Percentiles rank a stretch among this genome's conserved stretches.
These are phyloP conservation scores for Saturnispora hagleri DNA, from an alignment of 805 yeast species.

Conservation along the genomic window DNA sequence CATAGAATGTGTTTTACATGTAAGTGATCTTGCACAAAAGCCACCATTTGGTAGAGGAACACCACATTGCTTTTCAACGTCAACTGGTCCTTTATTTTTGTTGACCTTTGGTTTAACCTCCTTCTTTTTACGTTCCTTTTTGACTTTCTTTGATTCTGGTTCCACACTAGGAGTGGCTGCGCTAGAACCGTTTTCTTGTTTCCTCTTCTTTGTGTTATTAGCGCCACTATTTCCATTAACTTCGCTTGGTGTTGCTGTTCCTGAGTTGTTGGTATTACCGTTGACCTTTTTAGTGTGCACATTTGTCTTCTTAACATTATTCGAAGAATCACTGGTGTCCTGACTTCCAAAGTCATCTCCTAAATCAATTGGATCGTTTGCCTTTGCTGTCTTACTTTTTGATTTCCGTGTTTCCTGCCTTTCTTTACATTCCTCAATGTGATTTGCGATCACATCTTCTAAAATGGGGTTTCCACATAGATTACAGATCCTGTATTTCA, in stretches of 20 bases:
- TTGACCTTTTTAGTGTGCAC: neutral
- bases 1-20: slow-evolving; percentile 98
- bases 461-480: slow-evolving; percentile 39
- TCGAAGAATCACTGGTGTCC: neutral
- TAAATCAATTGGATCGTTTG: neutral
- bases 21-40: slow-evolving; percentile 87
- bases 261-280: slow-evolving; percentile 12
- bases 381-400: slow-evolving; percentile 6
- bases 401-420: slow-evolving; percentile 17
- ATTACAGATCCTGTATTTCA: slow-evolving; percentile 39
- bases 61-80: slow-evolving; percentile 93
- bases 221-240: neutral
- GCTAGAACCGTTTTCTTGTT: neutral
- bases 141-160: slow-evolving; percentile 9
- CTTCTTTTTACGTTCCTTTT: slow-evolving; percentile 17
- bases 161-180: slow-evolving; percentile 19
- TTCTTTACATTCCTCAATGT: slow-evolving; percentile 33
- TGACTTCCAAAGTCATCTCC: neutral
- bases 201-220: neutral
- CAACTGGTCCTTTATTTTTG: slow-evolving; percentile 73
- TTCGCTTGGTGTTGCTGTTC: slow-evolving; percentile 1
- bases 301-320: neutral
- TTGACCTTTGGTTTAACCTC: slow-evolving; percentile 32
- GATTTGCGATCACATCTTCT: slow-evolving; percentile 29
- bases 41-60: slow-evolving; percentile 92